phyloP scores from a whole-genome alignment of 2,329 filamentous ascomycete species.

The Fusarium zealandicum region DNA sequence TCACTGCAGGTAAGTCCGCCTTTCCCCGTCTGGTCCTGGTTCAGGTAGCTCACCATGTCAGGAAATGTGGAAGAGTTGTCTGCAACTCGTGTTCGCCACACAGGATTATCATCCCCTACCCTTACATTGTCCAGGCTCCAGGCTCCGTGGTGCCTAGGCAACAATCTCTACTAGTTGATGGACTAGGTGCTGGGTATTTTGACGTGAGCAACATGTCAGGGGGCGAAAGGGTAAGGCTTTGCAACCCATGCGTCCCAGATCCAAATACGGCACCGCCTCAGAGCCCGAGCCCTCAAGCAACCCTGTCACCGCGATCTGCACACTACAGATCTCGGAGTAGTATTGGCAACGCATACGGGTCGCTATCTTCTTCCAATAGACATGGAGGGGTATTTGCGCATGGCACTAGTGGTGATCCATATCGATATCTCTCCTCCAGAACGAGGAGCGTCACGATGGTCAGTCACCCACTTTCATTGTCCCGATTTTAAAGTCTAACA shows the following conservation, averaged over 20 bases:
- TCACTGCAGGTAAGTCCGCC: slow-evolving; percentile 75
- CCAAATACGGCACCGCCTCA: slow-evolving; percentile 65
- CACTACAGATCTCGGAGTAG: slow-evolving; percentile 58
- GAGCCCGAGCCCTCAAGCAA: slow-evolving; percentile 47
- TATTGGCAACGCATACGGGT: slow-evolving; percentile 45
- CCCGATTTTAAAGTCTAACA: slow-evolving; percentile 1
- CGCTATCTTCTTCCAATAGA: slow-evolving; percentile 41
- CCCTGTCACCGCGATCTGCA: slow-evolving; percentile 46
- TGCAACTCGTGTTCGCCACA: slow-evolving; percentile 91
- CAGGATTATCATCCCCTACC: slow-evolving; percentile 90
- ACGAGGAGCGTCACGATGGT: slow-evolving; percentile 61
- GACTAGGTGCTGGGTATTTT: slow-evolving; percentile 50
- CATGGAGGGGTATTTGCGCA: slow-evolving; percentile 50
- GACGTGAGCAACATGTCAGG: slow-evolving; percentile 58
- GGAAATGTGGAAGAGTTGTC: slow-evolving; percentile 92
- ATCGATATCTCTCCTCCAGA: slow-evolving; percentile 45
- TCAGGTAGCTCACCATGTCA: slow-evolving; percentile 44
- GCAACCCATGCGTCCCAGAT: slow-evolving; percentile 69
- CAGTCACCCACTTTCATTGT: slow-evolving; percentile 33
- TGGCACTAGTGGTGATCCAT: slow-evolving; percentile 45
- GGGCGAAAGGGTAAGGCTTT: slow-evolving; percentile 65
- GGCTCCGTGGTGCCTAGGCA: slow-evolving; percentile 51
- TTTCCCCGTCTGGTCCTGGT: not conserved
- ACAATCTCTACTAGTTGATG: slow-evolving; percentile 48
- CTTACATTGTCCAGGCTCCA: slow-evolving; percentile 87